phyloP scores from a whole-genome alignment of 306 rosid genomes.

The Quercus variabilis region DNA sequence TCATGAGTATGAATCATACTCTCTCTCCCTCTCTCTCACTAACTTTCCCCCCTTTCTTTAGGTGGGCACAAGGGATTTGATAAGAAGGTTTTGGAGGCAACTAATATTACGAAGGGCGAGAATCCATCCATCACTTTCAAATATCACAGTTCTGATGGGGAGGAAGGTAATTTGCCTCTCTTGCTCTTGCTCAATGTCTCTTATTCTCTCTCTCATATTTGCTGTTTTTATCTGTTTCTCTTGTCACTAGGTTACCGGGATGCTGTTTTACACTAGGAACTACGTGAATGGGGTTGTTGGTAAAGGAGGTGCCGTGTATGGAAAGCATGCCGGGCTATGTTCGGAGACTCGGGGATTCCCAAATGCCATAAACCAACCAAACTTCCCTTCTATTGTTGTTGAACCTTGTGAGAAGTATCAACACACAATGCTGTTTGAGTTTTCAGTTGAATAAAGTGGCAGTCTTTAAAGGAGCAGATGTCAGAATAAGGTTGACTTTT shows the following conservation, averaged over 20 bases:
- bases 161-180: slow-evolving; percentile 62
- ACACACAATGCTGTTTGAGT: slow-evolving; percentile 83
- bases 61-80: slow-evolving; percentile 91
- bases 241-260: slow-evolving; percentile 57
- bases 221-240: slow-evolving; percentile 11
- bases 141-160: slow-evolving; percentile 74
- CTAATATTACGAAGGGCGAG: slow-evolving; percentile 56
- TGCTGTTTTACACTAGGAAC: slow-evolving; percentile 84
- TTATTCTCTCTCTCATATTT: background rate
- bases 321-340: slow-evolving; percentile 81
- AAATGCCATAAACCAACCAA: slow-evolving; percentile 64
- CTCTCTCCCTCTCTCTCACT: background rate
- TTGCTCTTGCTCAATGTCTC: background rate
- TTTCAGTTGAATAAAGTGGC: slow-evolving; percentile 57
- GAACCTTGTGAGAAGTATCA: slow-evolving; percentile 71
- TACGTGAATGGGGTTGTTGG: slow-evolving; percentile 67
- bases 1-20: background rate
- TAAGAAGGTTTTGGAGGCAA: slow-evolving; percentile 79
- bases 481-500: slow-evolving; percentile 16
- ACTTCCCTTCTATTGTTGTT: slow-evolving; percentile 76
- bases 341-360: slow-evolving; percentile 96
- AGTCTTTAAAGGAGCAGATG: slow-evolving; percentile 3
- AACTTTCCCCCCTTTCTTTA: slow-evolving; percentile 18
- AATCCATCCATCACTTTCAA: slow-evolving; percentile 72
- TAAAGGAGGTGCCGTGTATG: slow-evolving; percentile 68